Evolutionary conservation across 2,329 filamentous ascomycete species (phyloP).

Genomic region (Fusarium tupiense): DNA sequence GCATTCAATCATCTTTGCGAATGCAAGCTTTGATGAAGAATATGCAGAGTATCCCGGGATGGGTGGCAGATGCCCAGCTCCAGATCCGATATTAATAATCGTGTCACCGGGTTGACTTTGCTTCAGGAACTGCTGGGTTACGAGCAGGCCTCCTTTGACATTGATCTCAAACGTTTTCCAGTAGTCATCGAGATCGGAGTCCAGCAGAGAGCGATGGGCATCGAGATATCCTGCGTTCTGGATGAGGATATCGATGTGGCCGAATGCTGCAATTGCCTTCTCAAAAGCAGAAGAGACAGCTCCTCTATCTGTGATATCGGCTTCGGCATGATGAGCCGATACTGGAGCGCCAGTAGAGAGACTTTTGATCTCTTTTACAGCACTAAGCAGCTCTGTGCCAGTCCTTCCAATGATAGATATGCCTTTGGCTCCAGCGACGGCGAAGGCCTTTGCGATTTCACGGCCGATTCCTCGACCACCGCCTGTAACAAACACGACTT

Average conservation of each 20-base stretch:
- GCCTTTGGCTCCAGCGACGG: not conserved
- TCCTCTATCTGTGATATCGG: not conserved
- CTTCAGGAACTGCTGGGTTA: not conserved
- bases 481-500: not conserved
- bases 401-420: not conserved
- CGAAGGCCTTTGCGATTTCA: not conserved
- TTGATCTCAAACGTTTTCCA: conserved; percentile 1
- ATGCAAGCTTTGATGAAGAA: not conserved
- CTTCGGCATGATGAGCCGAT: not conserved
- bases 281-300: not conserved
- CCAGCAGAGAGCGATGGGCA: not conserved
- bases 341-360: not conserved
- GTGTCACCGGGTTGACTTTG: not conserved
- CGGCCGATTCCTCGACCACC: not conserved
- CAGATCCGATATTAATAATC: not conserved
- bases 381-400: not conserved
- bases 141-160: not conserved
- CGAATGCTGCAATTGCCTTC: not conserved
- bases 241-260: not conserved
- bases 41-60: not conserved
- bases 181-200: not conserved
- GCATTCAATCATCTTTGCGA: not conserved
- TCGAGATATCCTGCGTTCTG: conserved; percentile 5
- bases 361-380: not conserved
- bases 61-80: not conserved